Evolutionary conservation across 495 filamentous ascomycete species (phyloP).

Genomic region (Poronia punctata): DNA sequence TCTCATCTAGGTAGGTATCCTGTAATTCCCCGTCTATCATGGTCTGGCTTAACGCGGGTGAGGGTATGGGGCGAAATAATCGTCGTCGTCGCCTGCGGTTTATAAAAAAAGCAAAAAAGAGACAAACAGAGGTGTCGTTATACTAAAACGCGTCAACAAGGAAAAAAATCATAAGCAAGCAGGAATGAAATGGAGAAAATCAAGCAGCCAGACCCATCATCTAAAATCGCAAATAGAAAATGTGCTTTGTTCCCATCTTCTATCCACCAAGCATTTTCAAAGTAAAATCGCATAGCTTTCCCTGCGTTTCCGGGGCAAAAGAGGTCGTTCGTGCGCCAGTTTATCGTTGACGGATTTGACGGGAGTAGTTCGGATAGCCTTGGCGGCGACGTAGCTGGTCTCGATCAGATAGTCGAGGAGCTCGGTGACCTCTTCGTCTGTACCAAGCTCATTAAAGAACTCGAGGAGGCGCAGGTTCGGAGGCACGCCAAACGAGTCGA

Average conservation of each 20-base stretch:
- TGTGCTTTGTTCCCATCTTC: background rate
- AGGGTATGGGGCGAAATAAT: too few species aligned
- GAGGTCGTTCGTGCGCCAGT: conserved; percentile 2
- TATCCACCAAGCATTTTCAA: too few species aligned
- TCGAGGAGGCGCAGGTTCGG: conserved; percentile 22
- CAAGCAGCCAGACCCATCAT: background rate
- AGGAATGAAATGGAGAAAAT: background rate
- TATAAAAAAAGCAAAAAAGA: too few species aligned
- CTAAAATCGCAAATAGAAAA: background rate
- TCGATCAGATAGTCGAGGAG: conserved; percentile 22
- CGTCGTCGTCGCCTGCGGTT: too few species aligned
- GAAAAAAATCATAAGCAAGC: too few species aligned
- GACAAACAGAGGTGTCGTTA: too few species aligned
- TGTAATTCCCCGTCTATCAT: too few species aligned
- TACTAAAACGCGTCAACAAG: too few species aligned
- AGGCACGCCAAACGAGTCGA: conserved; percentile 26
- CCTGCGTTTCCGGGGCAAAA: conserved; percentile 7
- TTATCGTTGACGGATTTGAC: conserved; percentile 6
- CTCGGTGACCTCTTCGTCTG: conserved; percentile 27
- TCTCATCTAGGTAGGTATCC: too few species aligned
- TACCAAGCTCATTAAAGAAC: conserved; percentile 22
- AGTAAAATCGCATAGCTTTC: conserved; percentile 9
- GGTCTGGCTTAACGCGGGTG: too few species aligned
- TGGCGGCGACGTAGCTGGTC: conserved; percentile 18
- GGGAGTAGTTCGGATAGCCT: conserved; percentile 5